A percentile compares a stretch with the other conserved stretches of the same genome.
These are phyloP conservation scores for Candida incommunis DNA, from an alignment of 805 yeast genomes.

Conservation along the genomic window DNA sequence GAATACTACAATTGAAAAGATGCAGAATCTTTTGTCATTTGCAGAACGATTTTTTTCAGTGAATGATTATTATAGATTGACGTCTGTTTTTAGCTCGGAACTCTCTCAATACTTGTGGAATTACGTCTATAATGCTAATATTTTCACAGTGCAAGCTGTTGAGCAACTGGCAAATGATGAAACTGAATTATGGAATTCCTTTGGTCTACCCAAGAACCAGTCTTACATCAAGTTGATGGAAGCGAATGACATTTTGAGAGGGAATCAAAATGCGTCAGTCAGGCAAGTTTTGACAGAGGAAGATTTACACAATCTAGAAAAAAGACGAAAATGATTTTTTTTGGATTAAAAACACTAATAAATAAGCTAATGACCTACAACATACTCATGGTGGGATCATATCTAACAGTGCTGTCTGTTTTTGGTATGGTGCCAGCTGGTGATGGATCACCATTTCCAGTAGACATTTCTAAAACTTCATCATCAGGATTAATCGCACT, in stretches of 20 bases:
- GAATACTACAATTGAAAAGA: conserved; percentile 13
- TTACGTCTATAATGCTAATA: conserved; percentile 25
- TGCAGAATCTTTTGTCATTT: conserved; percentile 19
- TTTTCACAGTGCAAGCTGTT: conserved; percentile 24
- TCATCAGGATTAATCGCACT: neutral
- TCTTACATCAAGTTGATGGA: neutral
- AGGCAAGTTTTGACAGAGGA: neutral
- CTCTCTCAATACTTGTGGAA: conserved; percentile 26
- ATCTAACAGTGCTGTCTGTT: neutral
- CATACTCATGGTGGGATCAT: neutral
- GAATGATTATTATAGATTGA: conserved; percentile 18
- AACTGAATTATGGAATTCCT: conserved; percentile 16
- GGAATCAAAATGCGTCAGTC: no score
- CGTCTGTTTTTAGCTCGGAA: conserved; percentile 15
- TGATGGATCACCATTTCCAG: neutral
- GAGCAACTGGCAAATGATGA: conserved; percentile 22
- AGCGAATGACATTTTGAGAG: conserved; percentile 1
- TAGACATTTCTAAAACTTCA: neutral
- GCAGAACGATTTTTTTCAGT: conserved; percentile 20
- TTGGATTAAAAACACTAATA: neutral
- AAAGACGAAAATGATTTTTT: neutral
- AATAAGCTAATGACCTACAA: neutral
- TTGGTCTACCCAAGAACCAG: neutral
- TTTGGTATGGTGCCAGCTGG: neutral
- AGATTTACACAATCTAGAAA: neutral